Conservation (phyloP, 2,329 filamentous ascomycete genomes). For the Trichoderma harzianum region DNA sequence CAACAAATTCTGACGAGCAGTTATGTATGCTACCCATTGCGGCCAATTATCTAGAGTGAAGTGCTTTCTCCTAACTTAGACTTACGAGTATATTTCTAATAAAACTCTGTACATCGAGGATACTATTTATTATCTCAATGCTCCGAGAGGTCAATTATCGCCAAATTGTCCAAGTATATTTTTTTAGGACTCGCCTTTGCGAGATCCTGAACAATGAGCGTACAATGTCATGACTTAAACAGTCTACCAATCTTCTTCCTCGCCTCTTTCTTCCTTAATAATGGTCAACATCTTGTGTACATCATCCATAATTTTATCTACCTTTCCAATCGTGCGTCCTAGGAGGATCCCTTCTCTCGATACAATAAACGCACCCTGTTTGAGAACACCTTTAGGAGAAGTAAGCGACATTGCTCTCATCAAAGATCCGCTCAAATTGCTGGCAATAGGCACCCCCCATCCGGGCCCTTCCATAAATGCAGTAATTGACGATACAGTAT, state of each 20-base stretch:
- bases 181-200: no score
- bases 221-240: background rate
- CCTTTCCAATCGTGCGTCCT: background rate
- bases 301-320: background rate
- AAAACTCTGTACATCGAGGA: no score
- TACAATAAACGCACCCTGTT: background rate
- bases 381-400: background rate
- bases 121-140: no score
- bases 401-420: background rate
- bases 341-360: background rate
- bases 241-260: background rate
- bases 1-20: background rate
- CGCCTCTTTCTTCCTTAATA: background rate
- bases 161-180: background rate
- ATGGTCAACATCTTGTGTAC: fast-evolving
- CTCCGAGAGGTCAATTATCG: background rate
- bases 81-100: no score
- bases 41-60: background rate
- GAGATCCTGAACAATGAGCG: no score
- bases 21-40: background rate
- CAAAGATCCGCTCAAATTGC: background rate
- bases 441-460: background rate
- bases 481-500: background rate
- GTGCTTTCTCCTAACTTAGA: background rate
- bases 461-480: background rate